phyloP scores from a whole-genome alignment of 192 early-diverging fungal genomes.

The Chytriomyces sp. region DNA sequence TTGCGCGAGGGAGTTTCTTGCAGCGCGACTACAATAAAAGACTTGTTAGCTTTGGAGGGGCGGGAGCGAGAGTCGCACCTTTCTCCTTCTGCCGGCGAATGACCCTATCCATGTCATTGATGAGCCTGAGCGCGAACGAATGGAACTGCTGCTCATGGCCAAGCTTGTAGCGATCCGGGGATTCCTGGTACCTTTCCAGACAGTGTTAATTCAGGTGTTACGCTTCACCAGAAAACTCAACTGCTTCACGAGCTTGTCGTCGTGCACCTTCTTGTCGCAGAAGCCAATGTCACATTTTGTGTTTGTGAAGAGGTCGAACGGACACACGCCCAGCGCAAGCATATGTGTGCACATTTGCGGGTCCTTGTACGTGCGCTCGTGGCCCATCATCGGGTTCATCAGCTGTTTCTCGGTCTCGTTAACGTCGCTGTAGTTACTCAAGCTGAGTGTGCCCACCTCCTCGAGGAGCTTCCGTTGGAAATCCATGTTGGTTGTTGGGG shows the following conservation, averaged over 20 bases:
- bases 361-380: conserved; percentile 29
- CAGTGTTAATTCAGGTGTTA: not conserved
- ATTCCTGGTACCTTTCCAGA: conserved; percentile 57
- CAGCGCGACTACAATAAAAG: not conserved
- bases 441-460: conserved; percentile 13
- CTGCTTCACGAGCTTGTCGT: conserved; percentile 73
- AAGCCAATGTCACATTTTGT: conserved; percentile 81
- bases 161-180: conserved; percentile 65
- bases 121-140: conserved; percentile 61
- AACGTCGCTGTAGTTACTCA: not conserved
- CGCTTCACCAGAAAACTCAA: conserved; percentile 13
- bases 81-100: conserved; percentile 72
- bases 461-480: conserved; percentile 32
- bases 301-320: conserved; percentile 81
- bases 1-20: not conserved
- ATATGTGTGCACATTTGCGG: conserved; percentile 58
- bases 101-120: conserved; percentile 70
- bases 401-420: not conserved
- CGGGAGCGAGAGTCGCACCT: conserved; percentile 44
- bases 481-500: too few relatives aligned
- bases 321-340: conserved; percentile 72
- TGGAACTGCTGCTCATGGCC: conserved; percentile 78
- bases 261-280: conserved; percentile 75
- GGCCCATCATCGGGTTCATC: conserved; percentile 33
- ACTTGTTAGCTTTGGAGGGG: not conserved